Evolutionary conservation across 1,284 basidiomycete species (phyloP).

Genomic region (Trichosporon sp.): DNA sequence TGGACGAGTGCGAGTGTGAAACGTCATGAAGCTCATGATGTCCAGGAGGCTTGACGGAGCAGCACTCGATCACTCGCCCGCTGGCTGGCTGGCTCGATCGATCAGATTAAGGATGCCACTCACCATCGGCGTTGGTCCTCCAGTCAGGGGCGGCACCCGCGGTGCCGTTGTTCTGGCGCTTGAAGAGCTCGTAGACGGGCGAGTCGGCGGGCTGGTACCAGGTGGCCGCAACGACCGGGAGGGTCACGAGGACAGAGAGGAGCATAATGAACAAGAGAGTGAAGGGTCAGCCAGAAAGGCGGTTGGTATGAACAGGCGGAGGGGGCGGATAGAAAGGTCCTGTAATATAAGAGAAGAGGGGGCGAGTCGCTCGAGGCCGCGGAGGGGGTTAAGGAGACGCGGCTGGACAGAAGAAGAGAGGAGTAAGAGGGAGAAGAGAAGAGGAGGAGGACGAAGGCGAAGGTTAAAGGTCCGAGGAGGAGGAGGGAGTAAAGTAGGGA

Average conservation of each 20-base stretch:
- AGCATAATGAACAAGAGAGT: constrained; percentile 5
- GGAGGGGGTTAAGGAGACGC: not conserved
- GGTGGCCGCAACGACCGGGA: constrained; percentile 11
- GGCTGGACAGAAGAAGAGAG: not conserved
- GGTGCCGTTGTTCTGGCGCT: constrained; percentile 14
- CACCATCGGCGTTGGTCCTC: constrained; percentile 13
- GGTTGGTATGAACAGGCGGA: not conserved
- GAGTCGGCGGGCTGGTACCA: constrained; percentile 16
- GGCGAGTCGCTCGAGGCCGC: not conserved
- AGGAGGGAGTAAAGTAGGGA: not conserved
- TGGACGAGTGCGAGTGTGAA: not conserved
- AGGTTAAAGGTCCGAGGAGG: no score
- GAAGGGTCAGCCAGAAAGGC: not conserved
- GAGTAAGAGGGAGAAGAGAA: not conserved
- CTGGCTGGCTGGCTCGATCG: no score
- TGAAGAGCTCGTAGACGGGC: constrained; percentile 21
- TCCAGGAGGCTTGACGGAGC: no score
- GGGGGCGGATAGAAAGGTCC: not conserved
- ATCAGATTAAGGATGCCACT: no score
- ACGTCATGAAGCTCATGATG: no score
- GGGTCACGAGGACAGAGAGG: not conserved
- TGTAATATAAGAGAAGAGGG: not conserved
- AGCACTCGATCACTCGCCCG: no score
- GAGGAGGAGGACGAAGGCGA: not conserved
- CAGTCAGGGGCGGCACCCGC: constrained; percentile 6